A percentile compares a stretch with the other conserved stretches of the same genome.
These are phyloP conservation scores for Globisporangium nodosum DNA, from an alignment of 352 stramenopile genomes.

Conservation along the genomic window DNA sequence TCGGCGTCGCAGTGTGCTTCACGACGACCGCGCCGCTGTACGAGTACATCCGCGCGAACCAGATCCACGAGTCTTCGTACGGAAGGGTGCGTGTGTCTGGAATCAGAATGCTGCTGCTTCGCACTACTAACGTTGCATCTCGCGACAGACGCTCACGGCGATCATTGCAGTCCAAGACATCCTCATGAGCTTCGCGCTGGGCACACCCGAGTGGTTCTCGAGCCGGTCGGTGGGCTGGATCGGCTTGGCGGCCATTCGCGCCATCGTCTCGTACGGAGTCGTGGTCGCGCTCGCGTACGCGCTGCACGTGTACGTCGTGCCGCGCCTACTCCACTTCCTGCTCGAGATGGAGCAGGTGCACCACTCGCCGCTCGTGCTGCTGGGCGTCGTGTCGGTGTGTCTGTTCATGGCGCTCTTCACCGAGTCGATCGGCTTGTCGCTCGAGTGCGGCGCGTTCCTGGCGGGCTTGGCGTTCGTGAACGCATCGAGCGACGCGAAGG, in stretches of 20 bases:
- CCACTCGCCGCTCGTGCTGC: slow-evolving; percentile 65
- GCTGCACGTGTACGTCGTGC: slow-evolving; percentile 73
- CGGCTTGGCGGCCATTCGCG: slow-evolving; percentile 59
- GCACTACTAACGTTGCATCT: not conserved
- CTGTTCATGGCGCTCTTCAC: slow-evolving; percentile 84
- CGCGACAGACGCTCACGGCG: slow-evolving; percentile 58
- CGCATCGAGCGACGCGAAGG: slow-evolving; percentile 53
- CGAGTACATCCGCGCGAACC: slow-evolving; percentile 74
- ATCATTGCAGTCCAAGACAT: slow-evolving; percentile 85
- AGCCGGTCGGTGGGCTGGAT: slow-evolving; percentile 66
- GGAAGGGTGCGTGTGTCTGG: slow-evolving; percentile 37
- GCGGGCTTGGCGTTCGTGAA: slow-evolving; percentile 79
- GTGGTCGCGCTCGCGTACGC: slow-evolving; percentile 61
- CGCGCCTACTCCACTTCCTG: slow-evolving; percentile 62
- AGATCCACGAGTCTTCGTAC: slow-evolving; percentile 79
- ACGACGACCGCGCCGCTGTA: slow-evolving; percentile 79
- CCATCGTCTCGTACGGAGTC: slow-evolving; percentile 62
- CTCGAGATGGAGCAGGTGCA: slow-evolving; percentile 79
- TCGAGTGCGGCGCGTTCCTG: slow-evolving; percentile 81
- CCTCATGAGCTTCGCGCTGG: slow-evolving; percentile 83
- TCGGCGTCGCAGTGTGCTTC: slow-evolving; percentile 76
- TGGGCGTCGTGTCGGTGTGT: slow-evolving; percentile 82
- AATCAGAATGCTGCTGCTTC: not conserved
- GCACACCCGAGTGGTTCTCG: slow-evolving; percentile 83
- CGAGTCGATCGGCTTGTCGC: slow-evolving; percentile 72